A percentile compares a stretch with the other conserved stretches of the same genome.
Conservation (phyloP, 2,329 filamentous ascomycete species). For the Paraphaeosphaeria minitans region DNA sequence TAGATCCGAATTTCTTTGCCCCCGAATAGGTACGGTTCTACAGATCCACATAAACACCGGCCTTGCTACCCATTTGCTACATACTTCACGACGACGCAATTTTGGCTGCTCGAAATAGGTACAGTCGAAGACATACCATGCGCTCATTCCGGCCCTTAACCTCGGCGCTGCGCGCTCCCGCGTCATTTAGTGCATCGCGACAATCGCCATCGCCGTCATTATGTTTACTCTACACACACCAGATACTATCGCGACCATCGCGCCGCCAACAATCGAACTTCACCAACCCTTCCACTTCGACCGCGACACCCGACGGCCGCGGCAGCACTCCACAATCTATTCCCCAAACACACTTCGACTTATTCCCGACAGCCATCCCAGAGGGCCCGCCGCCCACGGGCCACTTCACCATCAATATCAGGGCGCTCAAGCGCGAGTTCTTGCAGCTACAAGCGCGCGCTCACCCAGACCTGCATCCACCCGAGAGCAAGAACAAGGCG, state of each 20-base stretch:
- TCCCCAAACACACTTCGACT: conserved; percentile 73
- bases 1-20: conserved; percentile 3
- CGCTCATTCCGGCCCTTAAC: conserved; percentile 28
- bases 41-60: not conserved
- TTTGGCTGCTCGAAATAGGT: too few species aligned
- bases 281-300: conserved; percentile 20
- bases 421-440: conserved; percentile 80
- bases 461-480: conserved; percentile 70
- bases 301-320: conserved; percentile 19
- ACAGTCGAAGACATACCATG: conserved; percentile 14
- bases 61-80: not conserved
- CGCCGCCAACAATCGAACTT: conserved; percentile 34
- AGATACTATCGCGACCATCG: conserved; percentile 15
- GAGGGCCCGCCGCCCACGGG: conserved; percentile 76
- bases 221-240: conserved; percentile 33
- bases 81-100: too few species aligned
- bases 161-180: conserved; percentile 31
- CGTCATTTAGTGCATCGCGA: conserved; percentile 24
- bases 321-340: conserved; percentile 14
- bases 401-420: conserved; percentile 74
- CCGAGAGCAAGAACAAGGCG: conserved; percentile 62
- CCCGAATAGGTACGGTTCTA: not conserved
- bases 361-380: conserved; percentile 83
- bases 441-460: conserved; percentile 78
- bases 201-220: conserved; percentile 24